phyloP scores from a whole-genome alignment of 139 green algal species.

The Nannochloris sp. region DNA sequence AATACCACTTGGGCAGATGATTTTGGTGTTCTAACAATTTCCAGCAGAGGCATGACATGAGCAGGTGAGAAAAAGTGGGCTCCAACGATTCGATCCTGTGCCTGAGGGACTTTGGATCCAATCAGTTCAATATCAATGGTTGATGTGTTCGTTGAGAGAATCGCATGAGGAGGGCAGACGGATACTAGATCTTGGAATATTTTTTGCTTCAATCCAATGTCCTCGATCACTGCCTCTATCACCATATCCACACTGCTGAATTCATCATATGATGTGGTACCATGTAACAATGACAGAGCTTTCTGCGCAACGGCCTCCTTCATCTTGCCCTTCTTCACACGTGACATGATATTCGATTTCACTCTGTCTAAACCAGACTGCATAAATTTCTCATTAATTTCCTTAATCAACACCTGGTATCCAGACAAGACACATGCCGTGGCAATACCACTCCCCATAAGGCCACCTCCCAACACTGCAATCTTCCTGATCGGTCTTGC shows the following conservation, averaged over 20 bases:
- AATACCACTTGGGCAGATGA: conserved; percentile 82
- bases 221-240: conserved; percentile 96
- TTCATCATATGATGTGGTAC: conserved; percentile 67
- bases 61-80: conserved; percentile 94
- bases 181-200: conserved; percentile 77
- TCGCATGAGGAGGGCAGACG: conserved; percentile 60
- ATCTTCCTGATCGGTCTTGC: conserved; percentile 64
- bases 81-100: conserved; percentile 75
- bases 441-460: conserved; percentile 96
- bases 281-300: conserved; percentile 49
- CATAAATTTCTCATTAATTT: conserved; percentile 95
- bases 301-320: conserved; percentile 41
- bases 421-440: conserved; percentile 73
- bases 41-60: conserved; percentile 98
- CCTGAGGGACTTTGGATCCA: conserved; percentile 36
- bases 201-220: conserved; percentile 87
- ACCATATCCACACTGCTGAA: conserved; percentile 89
- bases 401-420: conserved; percentile 86
- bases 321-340: conserved; percentile 89
- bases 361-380: conserved; percentile 79
- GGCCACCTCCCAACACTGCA: conserved; percentile 87
- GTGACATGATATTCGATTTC: conserved; percentile 72
- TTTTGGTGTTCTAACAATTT: conserved; percentile 86
- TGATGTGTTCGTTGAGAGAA: conserved; percentile 96
- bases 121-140: conserved; percentile 96